Conservation (phyloP, 768 basidiomycete genomes). For the Sutorius australiensis region DNA sequence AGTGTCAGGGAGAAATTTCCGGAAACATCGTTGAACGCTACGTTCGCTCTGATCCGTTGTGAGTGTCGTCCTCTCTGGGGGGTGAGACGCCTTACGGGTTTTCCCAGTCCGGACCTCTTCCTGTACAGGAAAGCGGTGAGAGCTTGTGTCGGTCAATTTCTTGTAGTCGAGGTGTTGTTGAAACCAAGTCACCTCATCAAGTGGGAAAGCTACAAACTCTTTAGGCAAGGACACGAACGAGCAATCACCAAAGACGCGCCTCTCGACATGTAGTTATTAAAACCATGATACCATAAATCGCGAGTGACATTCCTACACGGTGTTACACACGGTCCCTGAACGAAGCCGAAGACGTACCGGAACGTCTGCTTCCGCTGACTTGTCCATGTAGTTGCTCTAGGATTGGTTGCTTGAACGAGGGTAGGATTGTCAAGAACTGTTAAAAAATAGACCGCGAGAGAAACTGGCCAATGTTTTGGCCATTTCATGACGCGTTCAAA, state of each 20-base stretch:
- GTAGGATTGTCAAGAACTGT: conserved; percentile 33
- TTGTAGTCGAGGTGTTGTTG: conserved; percentile 1
- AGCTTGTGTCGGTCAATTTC: conserved; percentile 46
- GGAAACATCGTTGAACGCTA: conserved; percentile 85
- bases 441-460: conserved; percentile 39
- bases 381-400: conserved; percentile 47
- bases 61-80: conserved; percentile 7
- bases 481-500: conserved; percentile 33
- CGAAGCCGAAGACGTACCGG: conserved; percentile 40
- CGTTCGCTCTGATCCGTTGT: conserved; percentile 50
- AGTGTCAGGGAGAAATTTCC: conserved; percentile 90
- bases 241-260: conserved; percentile 42
- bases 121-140: conserved; percentile 83
- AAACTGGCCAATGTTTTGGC: conserved; percentile 50
- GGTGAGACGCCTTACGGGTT: conserved; percentile 57
- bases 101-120: conserved; percentile 83
- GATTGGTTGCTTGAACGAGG: conserved; percentile 9
- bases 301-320: conserved; percentile 59
- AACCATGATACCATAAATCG: conserved; percentile 89
- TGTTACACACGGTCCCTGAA: neutral
- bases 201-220: conserved; percentile 62
- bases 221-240: conserved; percentile 17
- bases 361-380: conserved; percentile 50
- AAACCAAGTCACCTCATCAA: conserved; percentile 63
- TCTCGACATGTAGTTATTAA: conserved; percentile 79